These are phyloP conservation scores for Neoscytalidium dimidiatum DNA, from an alignment of 2,329 filamentous ascomycete genomes.

Conservation along the genomic window DNA sequence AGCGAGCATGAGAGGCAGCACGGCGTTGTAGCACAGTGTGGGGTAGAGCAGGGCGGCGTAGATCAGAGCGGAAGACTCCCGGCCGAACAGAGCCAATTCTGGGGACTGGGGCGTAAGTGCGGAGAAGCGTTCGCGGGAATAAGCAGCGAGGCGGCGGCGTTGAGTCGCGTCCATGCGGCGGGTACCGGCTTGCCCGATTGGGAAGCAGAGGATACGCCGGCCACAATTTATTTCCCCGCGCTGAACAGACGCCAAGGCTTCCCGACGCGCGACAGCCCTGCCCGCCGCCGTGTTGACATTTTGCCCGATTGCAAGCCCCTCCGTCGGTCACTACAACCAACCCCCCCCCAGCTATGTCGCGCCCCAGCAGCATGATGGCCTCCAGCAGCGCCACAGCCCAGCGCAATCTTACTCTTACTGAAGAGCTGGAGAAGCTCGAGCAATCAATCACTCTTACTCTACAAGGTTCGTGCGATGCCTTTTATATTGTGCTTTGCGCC, in stretches of 20 bases:
- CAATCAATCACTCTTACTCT: conserved; percentile 95
- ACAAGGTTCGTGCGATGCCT: conserved; percentile 67
- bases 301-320: not conserved
- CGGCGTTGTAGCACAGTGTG: conserved; percentile 8
- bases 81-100: not conserved
- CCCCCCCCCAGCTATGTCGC: conserved; percentile 5
- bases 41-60: not conserved
- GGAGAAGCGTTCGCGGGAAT: conserved; percentile 1
- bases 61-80: not conserved
- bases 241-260: not conserved
- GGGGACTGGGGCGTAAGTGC: not conserved
- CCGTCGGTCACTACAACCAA: not conserved
- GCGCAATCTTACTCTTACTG: conserved; percentile 75
- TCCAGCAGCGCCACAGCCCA: conserved; percentile 33
- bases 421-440: conserved; percentile 93
- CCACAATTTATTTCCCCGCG: conserved; percentile 1
- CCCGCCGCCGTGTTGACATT: conserved; percentile 16
- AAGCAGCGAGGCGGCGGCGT: not conserved
- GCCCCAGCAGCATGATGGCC: conserved; percentile 17
- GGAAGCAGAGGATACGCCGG: not conserved
- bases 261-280: too few species aligned
- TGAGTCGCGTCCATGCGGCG: not conserved
- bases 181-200: not conserved
- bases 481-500: conserved; percentile 23
- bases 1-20: not conserved